Percentiles rank a stretch among this genome's conserved stretches.
phyloP scores from a whole-genome alignment of 257 asterid species.

The Agastache rugosa region DNA sequence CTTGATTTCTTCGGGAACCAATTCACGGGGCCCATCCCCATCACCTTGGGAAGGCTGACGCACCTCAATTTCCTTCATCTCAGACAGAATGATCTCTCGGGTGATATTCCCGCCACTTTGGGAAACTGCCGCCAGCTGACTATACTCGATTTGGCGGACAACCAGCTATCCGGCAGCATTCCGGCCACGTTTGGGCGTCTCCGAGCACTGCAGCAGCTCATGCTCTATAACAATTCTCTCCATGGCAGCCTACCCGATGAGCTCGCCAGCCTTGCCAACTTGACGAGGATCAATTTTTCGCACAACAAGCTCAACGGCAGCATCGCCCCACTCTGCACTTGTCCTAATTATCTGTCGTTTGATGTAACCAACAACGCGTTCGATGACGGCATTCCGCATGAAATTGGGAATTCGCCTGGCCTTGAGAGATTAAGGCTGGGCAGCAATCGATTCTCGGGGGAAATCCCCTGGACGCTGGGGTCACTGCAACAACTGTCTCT shows the following conservation, averaged over 20 bases:
- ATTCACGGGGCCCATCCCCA: slow-evolving; percentile 71
- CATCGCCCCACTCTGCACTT: slow-evolving; percentile 72
- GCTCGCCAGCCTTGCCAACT: slow-evolving; percentile 56
- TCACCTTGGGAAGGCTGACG: slow-evolving; percentile 66
- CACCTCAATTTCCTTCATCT: slow-evolving; percentile 76
- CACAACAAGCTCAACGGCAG: slow-evolving; percentile 74
- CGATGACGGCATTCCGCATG: slow-evolving; percentile 67
- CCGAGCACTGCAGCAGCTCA: slow-evolving; percentile 63
- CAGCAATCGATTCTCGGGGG: slow-evolving; percentile 65
- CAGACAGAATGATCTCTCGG: slow-evolving; percentile 83
- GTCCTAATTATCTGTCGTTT: slow-evolving; percentile 67
- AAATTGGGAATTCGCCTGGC: slow-evolving; percentile 68
- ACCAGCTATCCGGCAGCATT: slow-evolving; percentile 67
- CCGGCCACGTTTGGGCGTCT: slow-evolving; percentile 75
- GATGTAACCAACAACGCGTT: slow-evolving; percentile 81
- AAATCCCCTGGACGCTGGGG: slow-evolving; percentile 79
- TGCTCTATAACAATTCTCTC: slow-evolving; percentile 91
- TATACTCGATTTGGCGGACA: slow-evolving; percentile 84
- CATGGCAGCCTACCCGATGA: slow-evolving; percentile 69
- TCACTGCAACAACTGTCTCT: slow-evolving; percentile 59
- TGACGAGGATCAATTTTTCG: slow-evolving; percentile 83
- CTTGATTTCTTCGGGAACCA: slow-evolving; percentile 80
- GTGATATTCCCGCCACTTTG: slow-evolving; percentile 73
- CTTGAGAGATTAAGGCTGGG: slow-evolving; percentile 84
- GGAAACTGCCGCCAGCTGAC: slow-evolving; percentile 69